Evolutionary conservation across 208 protist species (phyloP), one percentile per base, ranked within the genome.

Genomic region (Acanthamoeba healyi): DNA sequence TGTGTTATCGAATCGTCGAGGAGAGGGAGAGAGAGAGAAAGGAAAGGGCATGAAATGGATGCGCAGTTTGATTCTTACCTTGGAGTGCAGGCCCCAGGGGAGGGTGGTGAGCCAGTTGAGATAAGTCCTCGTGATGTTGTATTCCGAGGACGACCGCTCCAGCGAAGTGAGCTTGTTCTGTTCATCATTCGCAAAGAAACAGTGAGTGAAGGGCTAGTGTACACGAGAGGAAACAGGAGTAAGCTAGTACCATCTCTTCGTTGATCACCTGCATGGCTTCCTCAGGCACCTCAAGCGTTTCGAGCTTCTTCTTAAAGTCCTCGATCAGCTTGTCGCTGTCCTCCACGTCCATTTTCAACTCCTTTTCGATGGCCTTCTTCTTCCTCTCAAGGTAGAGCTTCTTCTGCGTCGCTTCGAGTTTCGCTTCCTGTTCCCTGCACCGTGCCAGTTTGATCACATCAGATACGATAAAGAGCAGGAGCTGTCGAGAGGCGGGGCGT

Each of bases 81-180:
- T 70, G 32, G 46, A 24, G 29, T 29, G 46, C 14, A 12, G 7
- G 51, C 24, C 42, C 87, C 42, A 92, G 2, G 81, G 54, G 0
- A 88, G 44, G n/a, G 81, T 88, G 32, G 44, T 88, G 56, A 92
- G 40, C 98, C 98, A 98, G 72, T 98, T 97, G 24, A 98, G 95
- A 91, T 98, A 98, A 87, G 97, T 98, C 40, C 98, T 91, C 24
- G 96, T 96, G 5, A 98, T 89, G 90, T 94, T 96, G 74, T 97
- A 98, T 67, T 98, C 98, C 7, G 90, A 95, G 1, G 97, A 97
- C 7, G 94, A 38, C 29, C 65, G 19, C 51, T 98, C 98, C 5
- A 97, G 91, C 15, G 88, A 63, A 5, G 38, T n/a, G 0, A 98
- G 94, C 81, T 97, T 98, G 24, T 94, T 91, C 46, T 58, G 58